A percentile compares a stretch with the other conserved stretches of the same genome.
phyloP scores from a whole-genome alignment of 2,329 filamentous ascomycete genomes.

The Elsinoe necatrix region DNA sequence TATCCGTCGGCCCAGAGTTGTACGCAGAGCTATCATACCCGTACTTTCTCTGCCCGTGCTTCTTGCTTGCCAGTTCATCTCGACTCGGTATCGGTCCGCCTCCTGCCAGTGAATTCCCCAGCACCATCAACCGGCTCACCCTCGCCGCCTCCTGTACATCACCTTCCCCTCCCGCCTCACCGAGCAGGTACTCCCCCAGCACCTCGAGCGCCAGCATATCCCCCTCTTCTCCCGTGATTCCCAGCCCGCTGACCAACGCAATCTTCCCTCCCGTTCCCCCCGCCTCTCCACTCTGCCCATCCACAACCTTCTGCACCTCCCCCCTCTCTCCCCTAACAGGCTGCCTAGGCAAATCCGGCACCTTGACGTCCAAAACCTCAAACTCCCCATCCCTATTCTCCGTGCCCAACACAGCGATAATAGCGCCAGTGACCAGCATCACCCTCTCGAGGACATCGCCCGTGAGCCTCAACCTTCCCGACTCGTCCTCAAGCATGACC shows the following conservation, averaged over 20 bases:
- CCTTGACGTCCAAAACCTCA: conserved; percentile 80
- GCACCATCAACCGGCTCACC: conserved; percentile 81
- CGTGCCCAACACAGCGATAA: conserved; percentile 88
- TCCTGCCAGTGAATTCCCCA: conserved; percentile 71
- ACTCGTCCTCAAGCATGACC: conserved; percentile 91
- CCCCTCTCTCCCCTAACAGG: conserved; percentile 68
- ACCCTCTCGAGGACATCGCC: conserved; percentile 60
- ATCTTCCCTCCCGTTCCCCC: conserved; percentile 56
- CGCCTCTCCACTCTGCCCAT: conserved; percentile 27
- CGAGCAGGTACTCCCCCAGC: conserved; percentile 77
- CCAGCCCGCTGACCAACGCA: conserved; percentile 80
- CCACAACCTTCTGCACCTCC: conserved; percentile 35
- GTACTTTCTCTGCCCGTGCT: conserved; percentile 63
- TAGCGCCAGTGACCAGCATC: conserved; percentile 81
- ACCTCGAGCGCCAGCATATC: conserved; percentile 69
- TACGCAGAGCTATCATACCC: conserved; percentile 87
- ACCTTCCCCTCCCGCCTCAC: conserved; percentile 59
- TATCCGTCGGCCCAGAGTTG: conserved; percentile 74
- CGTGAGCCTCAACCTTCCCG: conserved; percentile 71
- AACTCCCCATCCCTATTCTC: conserved; percentile 90
- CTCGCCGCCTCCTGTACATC: conserved; percentile 53
- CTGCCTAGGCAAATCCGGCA: conserved; percentile 78
- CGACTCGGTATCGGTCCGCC: conserved; percentile 39
- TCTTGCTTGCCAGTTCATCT: conserved; percentile 39
- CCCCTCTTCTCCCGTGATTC: conserved; percentile 67